Base-by-base conservation (phyloP, 148 eudicot species). In the Cornus suecica region DNA sequence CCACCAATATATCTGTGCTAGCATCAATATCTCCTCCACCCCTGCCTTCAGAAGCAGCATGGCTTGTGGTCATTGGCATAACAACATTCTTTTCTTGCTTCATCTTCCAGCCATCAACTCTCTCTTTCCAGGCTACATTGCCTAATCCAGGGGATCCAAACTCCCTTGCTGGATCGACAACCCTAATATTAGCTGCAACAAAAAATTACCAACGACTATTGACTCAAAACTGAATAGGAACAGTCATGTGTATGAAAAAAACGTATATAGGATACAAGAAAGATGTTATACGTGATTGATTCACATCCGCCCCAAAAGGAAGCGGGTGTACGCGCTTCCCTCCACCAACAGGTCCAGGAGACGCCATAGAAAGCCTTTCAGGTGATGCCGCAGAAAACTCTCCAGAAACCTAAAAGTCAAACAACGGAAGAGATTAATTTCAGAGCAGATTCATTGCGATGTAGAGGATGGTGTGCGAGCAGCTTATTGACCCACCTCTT, bases 11-110 rank as follows among this genome's bases (percentile, higher is more conserved):
- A 80, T 89, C 92, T 14, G 95, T 85, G 69, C 84, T 84, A 8
- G 91, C 91, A 84, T 91, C 95, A 79, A 87, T 85, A 83, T 91
- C 95, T 29, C 84, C 88, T 67, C 45, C 86, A 52, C 90, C 92
- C 75, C 94, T 84, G 62, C 62, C 62, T 85, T 91, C 95, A 26
- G 94, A 89, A 74, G 90, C 87, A 66, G 92, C 89, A 65, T 83
- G 92, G 71, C 86, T 85, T 75, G 85, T 82, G 71, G 89, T 86
- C 86, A 83, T 82, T 69, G 88, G 90, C n/a, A n/a, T n/a, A 78
- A 77, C 82, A 28, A 52, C 84, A 79, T 80, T 82, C 73, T 83
- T 86, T 6, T 83, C 88, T 72, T 89, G 92, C 80, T 85, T 87
- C 82, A 83, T 84, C 74, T 85, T 89, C 90, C 92, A 89, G 61